Base-by-base conservation (phyloP, 768 basidiomycete genomes). In the Lactarius trivialis region DNA sequence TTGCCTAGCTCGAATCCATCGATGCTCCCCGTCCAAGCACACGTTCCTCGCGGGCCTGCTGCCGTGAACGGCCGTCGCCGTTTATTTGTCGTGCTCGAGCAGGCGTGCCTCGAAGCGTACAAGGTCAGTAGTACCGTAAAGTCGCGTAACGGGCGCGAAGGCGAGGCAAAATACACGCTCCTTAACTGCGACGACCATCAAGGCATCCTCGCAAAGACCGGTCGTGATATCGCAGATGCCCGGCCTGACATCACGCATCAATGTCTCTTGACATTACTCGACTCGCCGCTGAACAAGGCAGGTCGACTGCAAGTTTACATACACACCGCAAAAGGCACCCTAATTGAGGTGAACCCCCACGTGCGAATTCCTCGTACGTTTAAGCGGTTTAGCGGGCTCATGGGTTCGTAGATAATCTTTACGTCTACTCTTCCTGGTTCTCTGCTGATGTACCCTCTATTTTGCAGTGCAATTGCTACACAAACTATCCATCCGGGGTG, bases 171-270 rank as follows among this genome's bases (percentile, higher is more conserved):
- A 76, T 98, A 98, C 75, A 94, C 94, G 9, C 77, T 99, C 61
- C 75, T 99, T 67, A 99, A 99, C 75, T 98, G 97, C 74, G 97
- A 98, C 72, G 97, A 98, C 68, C 97, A 98, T 75, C 97, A 99
- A 73, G 96, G 96, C 59, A 97, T 99, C 68, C 79, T 99, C 65
- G 96, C 97, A 5, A 98, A 97, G 75, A 97, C 93, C 0, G 93
- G 94, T 17, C 83, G 96, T 71, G 97, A 99, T 75, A 98, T 98
- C 64, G 97, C 97, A 17, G 95, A 98, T 76, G 97, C 97, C n/a
- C 79, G 97, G 66, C 97, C 97, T 2, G 97, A 98, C 76, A 98
- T 98, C 70, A 98, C 97, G 0, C 97, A 99, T 73, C 97, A 98
- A 93, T 99, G 97, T 71, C 83, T 99, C 12, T 77, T 99, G 68